These are phyloP conservation scores for Endoconidiophora polonica DNA, from an alignment of 2,329 filamentous ascomycete genomes.

Conservation along the genomic window DNA sequence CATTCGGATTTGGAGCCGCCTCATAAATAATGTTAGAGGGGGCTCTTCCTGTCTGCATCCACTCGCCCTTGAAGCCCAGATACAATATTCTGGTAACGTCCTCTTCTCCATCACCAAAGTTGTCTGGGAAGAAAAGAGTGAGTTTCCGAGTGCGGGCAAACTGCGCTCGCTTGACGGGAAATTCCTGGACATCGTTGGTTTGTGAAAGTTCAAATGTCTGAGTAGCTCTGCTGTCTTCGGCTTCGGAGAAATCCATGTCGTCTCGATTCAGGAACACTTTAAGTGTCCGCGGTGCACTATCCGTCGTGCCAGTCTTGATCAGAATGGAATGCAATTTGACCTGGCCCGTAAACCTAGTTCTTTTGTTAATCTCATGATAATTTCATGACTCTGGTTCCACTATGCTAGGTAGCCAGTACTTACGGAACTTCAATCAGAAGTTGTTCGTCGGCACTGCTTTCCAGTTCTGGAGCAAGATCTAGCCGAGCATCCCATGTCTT, in stretches of 20 bases:
- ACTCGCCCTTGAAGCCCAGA: constrained; percentile 86
- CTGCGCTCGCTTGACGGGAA: constrained; percentile 70
- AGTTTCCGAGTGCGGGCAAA: constrained; percentile 77
- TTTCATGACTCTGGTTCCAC: not conserved
- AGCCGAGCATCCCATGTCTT: constrained; percentile 85
- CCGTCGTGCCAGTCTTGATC: constrained; percentile 57
- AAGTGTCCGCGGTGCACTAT: constrained; percentile 61
- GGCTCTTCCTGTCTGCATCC: constrained; percentile 57
- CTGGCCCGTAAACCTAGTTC: constrained; percentile 72
- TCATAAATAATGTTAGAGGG: constrained; percentile 83
- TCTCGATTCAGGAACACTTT: constrained; percentile 78
- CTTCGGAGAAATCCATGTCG: constrained; percentile 69
- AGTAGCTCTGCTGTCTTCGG: constrained; percentile 50
- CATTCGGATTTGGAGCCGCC: constrained; percentile 75
- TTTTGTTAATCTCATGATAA: not conserved
- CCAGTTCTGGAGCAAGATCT: constrained; percentile 53
- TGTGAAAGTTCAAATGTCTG: constrained; percentile 66
- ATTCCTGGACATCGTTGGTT: constrained; percentile 68
- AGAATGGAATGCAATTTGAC: constrained; percentile 84
- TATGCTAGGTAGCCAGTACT: constrained; percentile 20
- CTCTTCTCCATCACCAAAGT: constrained; percentile 66
- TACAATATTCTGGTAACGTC: constrained; percentile 68
- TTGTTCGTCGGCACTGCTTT: constrained; percentile 81
- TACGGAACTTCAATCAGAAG: constrained; percentile 84
- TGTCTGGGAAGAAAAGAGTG: constrained; percentile 80